Conservation (phyloP, 495 filamentous ascomycete species). For the Cetradonia linearis region DNA sequence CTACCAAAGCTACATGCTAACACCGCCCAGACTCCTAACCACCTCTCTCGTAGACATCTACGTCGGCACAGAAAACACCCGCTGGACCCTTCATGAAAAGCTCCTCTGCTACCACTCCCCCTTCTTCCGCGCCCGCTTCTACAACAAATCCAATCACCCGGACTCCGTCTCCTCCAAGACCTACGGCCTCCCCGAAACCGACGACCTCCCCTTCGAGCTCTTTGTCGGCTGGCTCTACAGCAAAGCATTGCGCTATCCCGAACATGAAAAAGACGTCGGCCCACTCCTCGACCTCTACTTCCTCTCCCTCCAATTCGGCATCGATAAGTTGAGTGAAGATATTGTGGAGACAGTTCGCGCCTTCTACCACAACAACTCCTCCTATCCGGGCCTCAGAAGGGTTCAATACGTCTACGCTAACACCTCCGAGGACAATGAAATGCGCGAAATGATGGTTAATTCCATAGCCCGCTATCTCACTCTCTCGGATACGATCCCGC, state of each 20-base stretch:
- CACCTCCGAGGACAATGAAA: slow-evolving; percentile 34
- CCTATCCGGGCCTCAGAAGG: slow-evolving; percentile 38
- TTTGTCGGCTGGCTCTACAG: slow-evolving; percentile 43
- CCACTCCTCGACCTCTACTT: slow-evolving; percentile 39
- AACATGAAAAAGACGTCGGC: slow-evolving; percentile 35
- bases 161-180: slow-evolving; percentile 23
- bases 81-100: slow-evolving; percentile 41
- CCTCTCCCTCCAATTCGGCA: slow-evolving; percentile 34
- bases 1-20: slow-evolving; percentile 9
- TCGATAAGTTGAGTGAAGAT: slow-evolving; percentile 29
- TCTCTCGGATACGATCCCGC: slow-evolving; percentile 32
- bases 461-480: slow-evolving; percentile 35
- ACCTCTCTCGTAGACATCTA: slow-evolving; percentile 40
- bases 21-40: slow-evolving; percentile 34
- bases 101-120: slow-evolving; percentile 40
- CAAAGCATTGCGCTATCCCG: slow-evolving; percentile 29
- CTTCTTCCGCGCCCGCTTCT: slow-evolving; percentile 40
- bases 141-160: slow-evolving; percentile 27
- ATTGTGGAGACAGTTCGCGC: slow-evolving; percentile 34
- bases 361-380: slow-evolving; percentile 36
- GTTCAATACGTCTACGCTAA: slow-evolving; percentile 44
- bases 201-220: slow-evolving; percentile 35
- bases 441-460: slow-evolving; percentile 40
- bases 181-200: slow-evolving; percentile 39
- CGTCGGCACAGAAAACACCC: slow-evolving; percentile 37